Evolutionary conservation across 2,329 filamentous ascomycete species (phyloP).

Genomic region (Talaromyces islandicus): DNA sequence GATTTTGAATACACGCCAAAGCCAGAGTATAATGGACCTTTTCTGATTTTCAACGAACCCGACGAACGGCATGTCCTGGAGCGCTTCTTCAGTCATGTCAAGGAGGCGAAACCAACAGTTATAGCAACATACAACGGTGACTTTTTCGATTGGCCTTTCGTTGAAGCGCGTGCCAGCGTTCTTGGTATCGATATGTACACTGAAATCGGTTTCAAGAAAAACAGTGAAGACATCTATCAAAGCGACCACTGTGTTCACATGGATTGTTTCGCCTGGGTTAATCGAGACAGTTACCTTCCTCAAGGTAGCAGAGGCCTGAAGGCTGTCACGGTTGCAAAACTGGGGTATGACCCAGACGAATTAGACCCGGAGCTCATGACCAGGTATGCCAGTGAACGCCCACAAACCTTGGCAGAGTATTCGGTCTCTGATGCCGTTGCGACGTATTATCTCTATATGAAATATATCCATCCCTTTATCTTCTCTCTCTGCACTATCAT

Average conservation of each 20-base stretch:
- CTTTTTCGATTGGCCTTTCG: constrained; percentile 99
- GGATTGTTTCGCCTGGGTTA: constrained; percentile 99
- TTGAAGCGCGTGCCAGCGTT: constrained; percentile 86
- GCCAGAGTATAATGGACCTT: constrained; percentile 89
- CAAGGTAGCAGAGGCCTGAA: constrained; percentile 96
- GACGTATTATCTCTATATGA: constrained; percentile 99
- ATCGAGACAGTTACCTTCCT: constrained; percentile 93
- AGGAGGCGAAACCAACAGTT: constrained; percentile 87
- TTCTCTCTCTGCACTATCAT: constrained; percentile 98
- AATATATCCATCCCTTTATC: constrained; percentile 99
- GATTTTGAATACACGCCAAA: constrained; percentile 99
- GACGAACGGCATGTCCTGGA: constrained; percentile 85
- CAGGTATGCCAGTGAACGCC: constrained; percentile 75
- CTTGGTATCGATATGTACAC: constrained; percentile 99
- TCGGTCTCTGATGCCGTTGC: constrained; percentile 98
- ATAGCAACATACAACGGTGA: constrained; percentile 99
- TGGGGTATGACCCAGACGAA: constrained; percentile 97
- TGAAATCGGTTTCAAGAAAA: constrained; percentile 95
- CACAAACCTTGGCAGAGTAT: constrained; percentile 92
- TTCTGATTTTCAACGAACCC: constrained; percentile 97
- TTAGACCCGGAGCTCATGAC: constrained; percentile 97
- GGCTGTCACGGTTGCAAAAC: constrained; percentile 93
- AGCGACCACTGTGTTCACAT: constrained; percentile 95
- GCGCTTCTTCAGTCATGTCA: constrained; percentile 91
- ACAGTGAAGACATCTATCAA: constrained; percentile 92